Evolutionary conservation across 805 yeast genomes (phyloP), one percentile per base, ranked within the genome.

Genomic region (Ogataea trehaloabstinens): DNA sequence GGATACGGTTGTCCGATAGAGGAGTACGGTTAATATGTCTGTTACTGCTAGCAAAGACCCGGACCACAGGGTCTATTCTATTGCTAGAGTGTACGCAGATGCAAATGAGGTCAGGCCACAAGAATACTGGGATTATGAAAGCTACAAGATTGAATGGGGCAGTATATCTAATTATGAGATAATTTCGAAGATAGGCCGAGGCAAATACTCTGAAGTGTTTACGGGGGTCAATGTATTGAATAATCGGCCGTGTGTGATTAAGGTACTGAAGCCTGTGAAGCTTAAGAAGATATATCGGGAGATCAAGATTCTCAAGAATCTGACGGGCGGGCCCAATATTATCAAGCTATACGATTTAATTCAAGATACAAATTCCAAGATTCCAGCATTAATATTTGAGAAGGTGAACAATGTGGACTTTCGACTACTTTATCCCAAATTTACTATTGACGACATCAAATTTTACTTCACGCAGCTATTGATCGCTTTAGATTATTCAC

Each of bases 171-270:
- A 83, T 56, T 89, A 89, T 61, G 97, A 90, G 65, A 81, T 89
- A 33, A 72, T 84, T 28, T 78, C 79, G 45, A 89, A 88, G 60
- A 74, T 90, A 35, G 97, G 97, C 8, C 74, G 96, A 41, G 97
- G 97, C 35, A 88, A 88, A 64, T 90, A 90, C 60, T 85, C 95
- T 12, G 97, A 90, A 66, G 97, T 90, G 34, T 90, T 90, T 55
- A 78, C 87, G 49, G 97, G 96, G 5, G 73, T 85, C 28, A 80
- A 85, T 51, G 68, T 82, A 15, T 58, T 71, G 29, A 74, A 74
- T 41, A 78, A 81, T 38, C 71, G 73, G 38, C 71, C 80, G 38
- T 80, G 90, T 52, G 96, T 90, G 36, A 85, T 90, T 56, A 90
- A 90, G 64, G 96, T 88, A 18, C 73, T 90, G 55, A 90, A 90